Evolutionary conservation across 331 rosid genomes (phyloP), one percentile per base, ranked within the genome.

Genomic region (Rosa hybrid): DNA sequence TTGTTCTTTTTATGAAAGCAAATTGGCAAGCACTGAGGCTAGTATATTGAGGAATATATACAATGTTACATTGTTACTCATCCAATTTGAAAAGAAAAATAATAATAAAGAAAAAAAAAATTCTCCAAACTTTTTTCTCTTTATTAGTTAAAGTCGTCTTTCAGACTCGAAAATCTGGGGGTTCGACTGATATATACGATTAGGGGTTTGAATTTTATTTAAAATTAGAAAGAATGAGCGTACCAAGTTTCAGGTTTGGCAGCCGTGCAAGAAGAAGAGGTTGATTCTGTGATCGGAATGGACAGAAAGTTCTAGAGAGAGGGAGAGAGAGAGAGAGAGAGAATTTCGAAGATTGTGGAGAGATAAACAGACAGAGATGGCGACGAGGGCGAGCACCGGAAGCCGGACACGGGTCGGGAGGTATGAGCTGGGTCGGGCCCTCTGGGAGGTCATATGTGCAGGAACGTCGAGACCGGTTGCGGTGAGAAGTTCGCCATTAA

Each of bases 221-320:
- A 20, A 56, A 20, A n/a, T 7, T 34, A 14, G 74, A 65, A 49
- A 78, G 81, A 64, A 92, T 95, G 98, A 91, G 88, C 46, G 9
- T 91, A 73, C 85, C 0, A 95, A 92, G 88, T 91, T 91, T 71
- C 92, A 86, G 85, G 96, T 95, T 1, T 92, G 99, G 99, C 98
- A 92, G 60, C 98, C 99, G 0, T 90, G 95, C 63, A 92, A 95
- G 96, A 94, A 92, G 98, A 95, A 94, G 94, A 81, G 94, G 72
- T 79, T 51, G 62, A 84, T 65, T 77, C 83, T 30, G 30, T 64
- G 45, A 64, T 64, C 46, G 71, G 42, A 63, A 63, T 4, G 16
- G 34, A 23, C 34, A 45, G 59, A 63, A 74, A 65, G 77, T 63
- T 27, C 8, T 27, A 77, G 78, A 42, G n/a, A 62, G 13, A 30